phyloP scores from a whole-genome alignment of 306 rosid genomes.

The Arachis stenosperma region DNA sequence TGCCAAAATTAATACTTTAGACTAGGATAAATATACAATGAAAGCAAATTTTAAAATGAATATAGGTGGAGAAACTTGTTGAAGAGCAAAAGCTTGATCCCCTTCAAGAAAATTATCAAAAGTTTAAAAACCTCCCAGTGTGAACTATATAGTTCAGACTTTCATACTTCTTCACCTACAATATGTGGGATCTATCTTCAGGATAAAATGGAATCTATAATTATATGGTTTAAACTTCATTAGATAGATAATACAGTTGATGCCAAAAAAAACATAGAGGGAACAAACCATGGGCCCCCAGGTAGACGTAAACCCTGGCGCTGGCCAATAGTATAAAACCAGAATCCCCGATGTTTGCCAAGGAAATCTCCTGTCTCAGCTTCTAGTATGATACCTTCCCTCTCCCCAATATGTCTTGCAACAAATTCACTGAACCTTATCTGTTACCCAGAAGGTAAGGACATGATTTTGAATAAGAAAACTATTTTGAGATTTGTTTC shows the following conservation, averaged over 20 bases:
- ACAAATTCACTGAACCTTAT: slow-evolving; percentile 94
- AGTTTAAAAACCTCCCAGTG: not conserved
- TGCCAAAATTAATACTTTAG: not conserved
- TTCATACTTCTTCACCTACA: slow-evolving; percentile 15
- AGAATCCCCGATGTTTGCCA: slow-evolving; percentile 86
- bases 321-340: slow-evolving; percentile 97
- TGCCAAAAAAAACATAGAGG: slow-evolving; percentile 34
- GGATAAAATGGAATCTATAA: slow-evolving; percentile 15
- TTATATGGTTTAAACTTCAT: slow-evolving; percentile 30
- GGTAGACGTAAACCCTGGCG: slow-evolving; percentile 90
- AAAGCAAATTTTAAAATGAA: slow-evolving; percentile 16
- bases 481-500: slow-evolving; percentile 27
- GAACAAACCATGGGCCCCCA: slow-evolving; percentile 91
- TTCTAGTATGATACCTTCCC: slow-evolving; percentile 88
- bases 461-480: slow-evolving; percentile 15
- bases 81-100: not conserved
- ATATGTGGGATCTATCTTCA: slow-evolving; percentile 15
- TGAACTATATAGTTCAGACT: slow-evolving; percentile 13
- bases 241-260: slow-evolving; percentile 14
- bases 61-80: slow-evolving; percentile 3
- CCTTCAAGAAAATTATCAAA: slow-evolving; percentile 8
- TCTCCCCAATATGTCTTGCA: slow-evolving; percentile 85
- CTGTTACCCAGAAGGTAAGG: slow-evolving; percentile 45
- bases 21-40: slow-evolving; percentile 4
- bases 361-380: slow-evolving; percentile 95